A percentile compares a stretch with the other conserved stretches of the same genome.
phyloP scores from a whole-genome alignment of 2,329 filamentous ascomycete species.

The Epichloe sp. region DNA sequence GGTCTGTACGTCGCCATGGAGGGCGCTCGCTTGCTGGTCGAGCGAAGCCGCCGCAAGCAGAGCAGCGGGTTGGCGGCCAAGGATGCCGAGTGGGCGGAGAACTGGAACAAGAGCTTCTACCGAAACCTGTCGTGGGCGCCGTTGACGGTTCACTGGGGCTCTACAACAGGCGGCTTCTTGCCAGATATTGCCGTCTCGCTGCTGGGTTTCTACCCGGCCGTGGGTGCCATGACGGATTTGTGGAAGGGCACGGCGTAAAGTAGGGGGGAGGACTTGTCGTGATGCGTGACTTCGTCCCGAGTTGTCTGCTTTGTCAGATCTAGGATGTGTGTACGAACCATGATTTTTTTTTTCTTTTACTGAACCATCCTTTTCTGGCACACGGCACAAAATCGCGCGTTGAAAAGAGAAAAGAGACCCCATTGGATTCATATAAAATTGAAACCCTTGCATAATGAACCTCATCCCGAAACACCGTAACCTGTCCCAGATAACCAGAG shows the following conservation, averaged over 20 bases:
- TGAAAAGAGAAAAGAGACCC: too few relatives aligned
- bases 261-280: neutral
- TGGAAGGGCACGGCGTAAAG: slow-evolving; percentile 26
- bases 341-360: neutral
- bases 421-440: too few relatives aligned
- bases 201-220: slow-evolving; percentile 31
- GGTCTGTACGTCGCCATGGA: slow-evolving; percentile 65
- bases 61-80: slow-evolving; percentile 17
- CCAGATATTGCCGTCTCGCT: slow-evolving; percentile 27
- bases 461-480: too few relatives aligned
- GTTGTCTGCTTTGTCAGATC: too few relatives aligned
- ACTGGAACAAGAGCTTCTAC: slow-evolving; percentile 54
- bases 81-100: slow-evolving; percentile 29
- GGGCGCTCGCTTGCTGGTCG: slow-evolving; percentile 48
- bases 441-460: too few relatives aligned
- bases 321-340: too few relatives aligned
- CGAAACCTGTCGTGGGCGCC: slow-evolving; percentile 68
- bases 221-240: slow-evolving; percentile 30
- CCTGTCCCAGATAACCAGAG: too few relatives aligned
- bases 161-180: slow-evolving; percentile 43
- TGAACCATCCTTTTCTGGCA: too few relatives aligned
- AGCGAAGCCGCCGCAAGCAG: slow-evolving; percentile 27
- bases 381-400: too few relatives aligned
- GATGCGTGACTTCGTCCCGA: neutral
- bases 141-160: slow-evolving; percentile 71